phyloP scores from a whole-genome alignment of 192 early-diverging fungal species.

The Linnemannia exigua region DNA sequence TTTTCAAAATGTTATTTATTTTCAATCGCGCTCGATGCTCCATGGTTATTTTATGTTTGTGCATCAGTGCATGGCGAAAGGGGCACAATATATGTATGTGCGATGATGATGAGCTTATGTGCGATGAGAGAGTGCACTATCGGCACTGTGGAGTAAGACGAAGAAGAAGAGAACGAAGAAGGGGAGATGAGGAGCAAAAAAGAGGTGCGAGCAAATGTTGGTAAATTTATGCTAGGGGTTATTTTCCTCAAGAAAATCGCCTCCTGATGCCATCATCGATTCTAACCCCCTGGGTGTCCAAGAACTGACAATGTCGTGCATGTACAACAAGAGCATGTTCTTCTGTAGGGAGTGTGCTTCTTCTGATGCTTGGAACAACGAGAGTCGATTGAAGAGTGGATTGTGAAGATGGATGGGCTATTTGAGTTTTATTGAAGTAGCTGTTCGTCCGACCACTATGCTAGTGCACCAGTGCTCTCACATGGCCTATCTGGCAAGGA shows the following conservation, averaged over 20 bases:
- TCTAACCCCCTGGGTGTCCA: not conserved
- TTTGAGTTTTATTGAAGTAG: not conserved
- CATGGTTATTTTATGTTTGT: not conserved
- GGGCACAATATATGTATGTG: too few relatives aligned
- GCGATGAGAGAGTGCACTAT: too few relatives aligned
- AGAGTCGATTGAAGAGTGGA: too few relatives aligned
- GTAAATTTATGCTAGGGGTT: too few relatives aligned
- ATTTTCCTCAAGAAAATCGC: too few relatives aligned
- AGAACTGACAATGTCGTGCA: not conserved
- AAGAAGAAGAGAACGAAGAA: not conserved
- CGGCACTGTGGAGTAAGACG: too few relatives aligned
- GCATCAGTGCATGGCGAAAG: not conserved
- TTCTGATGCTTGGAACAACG: not conserved
- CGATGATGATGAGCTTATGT: too few relatives aligned
- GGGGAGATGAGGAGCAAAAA: not conserved
- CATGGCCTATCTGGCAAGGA: not conserved
- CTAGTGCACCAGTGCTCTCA: conserved; percentile 1
- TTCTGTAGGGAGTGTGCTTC: not conserved
- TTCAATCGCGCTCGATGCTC: too few relatives aligned
- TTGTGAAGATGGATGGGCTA: not conserved
- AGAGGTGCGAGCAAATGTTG: not conserved
- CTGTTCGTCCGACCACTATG: too few relatives aligned
- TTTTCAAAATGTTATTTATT: too few relatives aligned
- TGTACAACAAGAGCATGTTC: not conserved
- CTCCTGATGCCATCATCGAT: conserved; percentile 10